These are phyloP conservation scores for Venturia oleaginea DNA, from an alignment of 2,329 filamentous ascomycete species.

Conservation along the genomic window DNA sequence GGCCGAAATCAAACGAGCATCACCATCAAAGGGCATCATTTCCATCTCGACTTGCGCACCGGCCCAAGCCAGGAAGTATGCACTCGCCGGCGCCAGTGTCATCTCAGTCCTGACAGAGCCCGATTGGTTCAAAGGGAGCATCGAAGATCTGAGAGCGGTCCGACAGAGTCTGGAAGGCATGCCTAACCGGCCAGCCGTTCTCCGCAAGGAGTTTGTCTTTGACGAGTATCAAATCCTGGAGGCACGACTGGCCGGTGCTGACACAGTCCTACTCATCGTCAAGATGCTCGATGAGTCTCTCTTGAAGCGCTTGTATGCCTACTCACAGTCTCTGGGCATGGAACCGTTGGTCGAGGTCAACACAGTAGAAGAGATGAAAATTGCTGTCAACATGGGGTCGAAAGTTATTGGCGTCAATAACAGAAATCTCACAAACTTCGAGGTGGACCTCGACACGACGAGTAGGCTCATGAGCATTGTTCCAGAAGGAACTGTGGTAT, in stretches of 20 bases:
- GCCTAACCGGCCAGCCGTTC: constrained; percentile 81
- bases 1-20: constrained; percentile 95
- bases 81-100: constrained; percentile 85
- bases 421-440: constrained; percentile 89
- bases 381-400: constrained; percentile 74
- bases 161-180: constrained; percentile 83
- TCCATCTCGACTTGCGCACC: constrained; percentile 80
- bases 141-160: constrained; percentile 83
- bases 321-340: constrained; percentile 87
- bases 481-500: constrained; percentile 76
- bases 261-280: constrained; percentile 90
- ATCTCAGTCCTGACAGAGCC: constrained; percentile 98
- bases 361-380: constrained; percentile 84
- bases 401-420: constrained; percentile 97
- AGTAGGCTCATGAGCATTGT: constrained; percentile 82
- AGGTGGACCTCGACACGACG: constrained; percentile 90
- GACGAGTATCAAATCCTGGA: constrained; percentile 98
- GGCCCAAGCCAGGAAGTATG: constrained; percentile 82
- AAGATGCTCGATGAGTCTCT: constrained; percentile 84
- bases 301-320: constrained; percentile 72
- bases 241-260: constrained; percentile 82
- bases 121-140: constrained; percentile 97
- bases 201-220: constrained; percentile 96
- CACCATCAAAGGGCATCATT: constrained; percentile 92
- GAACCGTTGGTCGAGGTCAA: constrained; percentile 97